Base-by-base conservation (phyloP, 768 basidiomycete species). In the Phylloporus scabripes region DNA sequence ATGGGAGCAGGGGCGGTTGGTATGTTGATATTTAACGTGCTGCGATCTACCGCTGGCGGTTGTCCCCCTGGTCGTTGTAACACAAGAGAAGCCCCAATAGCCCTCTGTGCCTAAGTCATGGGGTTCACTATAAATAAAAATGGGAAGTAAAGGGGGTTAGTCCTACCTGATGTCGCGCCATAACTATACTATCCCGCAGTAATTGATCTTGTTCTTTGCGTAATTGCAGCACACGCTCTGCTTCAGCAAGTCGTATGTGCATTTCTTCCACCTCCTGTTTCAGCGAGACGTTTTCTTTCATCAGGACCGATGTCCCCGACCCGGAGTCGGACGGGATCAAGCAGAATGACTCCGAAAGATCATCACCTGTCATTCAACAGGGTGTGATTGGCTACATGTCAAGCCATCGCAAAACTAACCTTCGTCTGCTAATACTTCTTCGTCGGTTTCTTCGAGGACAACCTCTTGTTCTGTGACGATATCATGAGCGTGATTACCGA, bases 201-300 rank as follows among this genome's bases (percentile, higher is more conserved):
- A 88, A 79, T 46, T 80, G 74, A 60, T 90, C 89, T 60, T 91
- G 89, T 50, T 87, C 88, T 62, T 82, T 81, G 50, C 87, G 79
- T 51, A 82, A 57, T 54, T 85, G 83, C 36, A 91, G 63, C 41
- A 80, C 67, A 18, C 76, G 76, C 52, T 91, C 85, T 20, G 83
- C 74, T 7, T 74, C 69, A 24, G 79, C 75, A 33, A 92, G 66
- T 32, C 77, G 77, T 53, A 73, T 77, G 61, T 80, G 77, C 66
- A 80, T 68, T 7, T 69, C 65, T 11, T 80, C 79, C 4, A 85
- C 60, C 53, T 90, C 83, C 5, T 71, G 66, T 60, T 79, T 87
- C 9, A 92, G 74, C 7, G 71, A 59, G 1, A 65, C 61, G 54
- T 92, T 92, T 62, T 92, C 88, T 62, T 76, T 80, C 63, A 77